These are phyloP conservation scores for Ascochyta rabiei DNA, from an alignment of 2,329 filamentous ascomycete genomes.

Conservation along the genomic window DNA sequence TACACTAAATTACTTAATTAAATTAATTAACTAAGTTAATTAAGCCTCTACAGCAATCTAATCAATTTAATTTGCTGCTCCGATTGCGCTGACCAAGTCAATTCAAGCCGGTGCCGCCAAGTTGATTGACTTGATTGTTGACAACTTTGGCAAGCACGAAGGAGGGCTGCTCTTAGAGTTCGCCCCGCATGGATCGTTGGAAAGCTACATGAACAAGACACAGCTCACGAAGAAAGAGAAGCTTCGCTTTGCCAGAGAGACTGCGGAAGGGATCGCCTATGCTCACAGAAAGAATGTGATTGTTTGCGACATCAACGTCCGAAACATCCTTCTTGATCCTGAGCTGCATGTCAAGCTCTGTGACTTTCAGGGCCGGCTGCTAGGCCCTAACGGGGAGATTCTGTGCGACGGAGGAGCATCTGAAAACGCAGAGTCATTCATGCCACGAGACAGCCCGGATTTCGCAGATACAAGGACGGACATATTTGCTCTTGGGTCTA, in stretches of 20 bases:
- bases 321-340: constrained; percentile 14
- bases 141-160: too few relatives aligned
- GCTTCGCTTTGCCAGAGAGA: constrained; percentile 5
- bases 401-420: constrained; percentile 7
- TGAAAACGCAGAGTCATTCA: constrained; percentile 27
- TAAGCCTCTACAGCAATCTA: too few relatives aligned
- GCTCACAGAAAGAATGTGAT: constrained; percentile 16
- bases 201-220: constrained; percentile 11
- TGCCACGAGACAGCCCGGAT: constrained; percentile 22
- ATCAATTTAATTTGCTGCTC: too few relatives aligned
- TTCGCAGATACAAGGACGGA: constrained; percentile 23
- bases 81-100: too few relatives aligned
- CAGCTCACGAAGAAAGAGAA: neutral
- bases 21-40: too few relatives aligned
- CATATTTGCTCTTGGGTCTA: constrained; percentile 31
- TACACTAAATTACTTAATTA: too few relatives aligned
- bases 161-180: constrained; percentile 19
- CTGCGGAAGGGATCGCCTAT: constrained; percentile 18
- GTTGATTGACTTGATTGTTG: too few relatives aligned
- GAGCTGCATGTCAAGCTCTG: constrained; percentile 15
- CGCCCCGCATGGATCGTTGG: constrained; percentile 11
- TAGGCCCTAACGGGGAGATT: constrained; percentile 2
- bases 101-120: too few relatives aligned
- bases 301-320: constrained; percentile 13
- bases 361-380: constrained; percentile 21